Conservation (phyloP, 495 filamentous ascomycete species). For the Bacidia rubella region DNA sequence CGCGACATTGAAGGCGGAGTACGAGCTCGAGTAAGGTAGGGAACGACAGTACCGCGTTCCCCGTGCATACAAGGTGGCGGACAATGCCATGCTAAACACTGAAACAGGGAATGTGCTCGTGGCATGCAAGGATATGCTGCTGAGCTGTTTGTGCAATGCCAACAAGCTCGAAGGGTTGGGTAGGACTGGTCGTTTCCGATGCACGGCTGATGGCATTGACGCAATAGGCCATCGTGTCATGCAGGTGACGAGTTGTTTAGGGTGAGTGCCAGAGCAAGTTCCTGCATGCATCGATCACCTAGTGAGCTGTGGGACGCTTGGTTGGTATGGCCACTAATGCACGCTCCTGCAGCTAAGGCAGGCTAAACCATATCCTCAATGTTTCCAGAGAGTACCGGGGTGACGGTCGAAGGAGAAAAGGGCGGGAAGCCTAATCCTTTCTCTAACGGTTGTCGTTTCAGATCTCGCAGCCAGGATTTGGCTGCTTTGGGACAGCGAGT, state of each 20-base stretch:
- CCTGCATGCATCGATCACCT: background rate
- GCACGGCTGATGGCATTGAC: background rate
- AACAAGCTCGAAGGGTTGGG: too few relatives aligned
- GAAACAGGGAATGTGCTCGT: too few relatives aligned
- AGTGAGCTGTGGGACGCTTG: too few relatives aligned
- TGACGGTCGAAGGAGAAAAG: background rate
- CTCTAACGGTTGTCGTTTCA: background rate
- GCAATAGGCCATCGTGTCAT: background rate
- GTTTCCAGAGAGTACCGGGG: background rate
- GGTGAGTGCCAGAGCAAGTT: background rate
- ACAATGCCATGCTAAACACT: too few relatives aligned
- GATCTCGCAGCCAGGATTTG: background rate
- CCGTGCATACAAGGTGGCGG: too few relatives aligned
- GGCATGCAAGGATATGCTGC: too few relatives aligned
- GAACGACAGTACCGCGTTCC: too few relatives aligned
- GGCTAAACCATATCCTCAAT: background rate
- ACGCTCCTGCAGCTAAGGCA: background rate
- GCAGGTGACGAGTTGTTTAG: background rate
- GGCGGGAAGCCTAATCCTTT: background rate
- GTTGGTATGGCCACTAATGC: background rate
- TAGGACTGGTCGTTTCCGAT: background rate
- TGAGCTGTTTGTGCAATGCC: too few relatives aligned
- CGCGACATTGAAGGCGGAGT: too few relatives aligned
- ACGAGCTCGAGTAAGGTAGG: too few relatives aligned
- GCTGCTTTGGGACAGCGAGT: background rate